These are phyloP conservation scores for Nemania sp. DNA, from an alignment of 2,329 filamentous ascomycete species.

Conservation along the genomic window DNA sequence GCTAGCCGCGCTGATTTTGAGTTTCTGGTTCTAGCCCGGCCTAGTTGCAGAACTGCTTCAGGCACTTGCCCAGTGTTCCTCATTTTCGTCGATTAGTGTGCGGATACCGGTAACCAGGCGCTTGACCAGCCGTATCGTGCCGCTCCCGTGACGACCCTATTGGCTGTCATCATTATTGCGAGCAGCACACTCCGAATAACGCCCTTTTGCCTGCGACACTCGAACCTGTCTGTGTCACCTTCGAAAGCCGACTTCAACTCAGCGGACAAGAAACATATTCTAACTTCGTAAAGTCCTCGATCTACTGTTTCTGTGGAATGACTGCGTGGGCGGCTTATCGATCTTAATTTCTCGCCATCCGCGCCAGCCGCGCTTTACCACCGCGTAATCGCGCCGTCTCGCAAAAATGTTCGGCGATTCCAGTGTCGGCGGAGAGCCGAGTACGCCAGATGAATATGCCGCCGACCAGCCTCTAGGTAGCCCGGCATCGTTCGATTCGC, in stretches of 20 bases:
- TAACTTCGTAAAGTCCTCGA: not conserved
- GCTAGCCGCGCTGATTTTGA: not conserved
- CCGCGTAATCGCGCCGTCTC: not conserved
- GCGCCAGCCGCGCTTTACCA: not conserved
- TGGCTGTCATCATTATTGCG: not conserved
- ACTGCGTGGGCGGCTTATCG: slow-evolving; percentile 7
- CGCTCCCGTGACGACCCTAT: not conserved
- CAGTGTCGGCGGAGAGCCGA: slow-evolving; percentile 12
- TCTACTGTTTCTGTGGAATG: slow-evolving; percentile 14
- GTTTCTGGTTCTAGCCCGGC: slow-evolving; percentile 1
- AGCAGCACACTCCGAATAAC: not conserved
- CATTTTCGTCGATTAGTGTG: not conserved
- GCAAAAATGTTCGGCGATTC: slow-evolving; percentile 21
- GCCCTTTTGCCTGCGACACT: not conserved
- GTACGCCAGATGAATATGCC: slow-evolving; percentile 46
- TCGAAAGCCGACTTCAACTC: not conserved
- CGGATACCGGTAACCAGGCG: not conserved
- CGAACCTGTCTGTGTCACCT: no score
- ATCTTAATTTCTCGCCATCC: not conserved
- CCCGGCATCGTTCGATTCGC: slow-evolving; percentile 47
- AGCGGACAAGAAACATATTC: not conserved
- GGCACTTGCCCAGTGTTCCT: not conserved
- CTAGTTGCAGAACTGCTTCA: not conserved
- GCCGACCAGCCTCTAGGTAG: slow-evolving; percentile 43
- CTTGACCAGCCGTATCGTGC: not conserved